A percentile compares a stretch with the other conserved stretches of the same genome.
Evolutionary conservation across 805 yeast species (phyloP).

Genomic region (Ogataea glucozyma): DNA sequence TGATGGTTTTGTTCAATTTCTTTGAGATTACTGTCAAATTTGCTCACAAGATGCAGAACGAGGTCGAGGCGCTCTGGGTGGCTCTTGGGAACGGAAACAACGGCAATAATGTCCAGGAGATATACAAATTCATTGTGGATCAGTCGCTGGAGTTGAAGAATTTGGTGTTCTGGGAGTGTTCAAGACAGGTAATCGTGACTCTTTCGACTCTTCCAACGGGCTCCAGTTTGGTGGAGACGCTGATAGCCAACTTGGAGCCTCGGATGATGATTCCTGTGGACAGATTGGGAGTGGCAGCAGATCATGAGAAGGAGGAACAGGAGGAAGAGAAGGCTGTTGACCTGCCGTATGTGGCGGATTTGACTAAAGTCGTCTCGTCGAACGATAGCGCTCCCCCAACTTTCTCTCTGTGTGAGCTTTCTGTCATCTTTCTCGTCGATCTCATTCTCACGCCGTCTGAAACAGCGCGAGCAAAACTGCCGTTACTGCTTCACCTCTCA

Average conservation of each 20-base stretch:
- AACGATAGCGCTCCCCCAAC: constrained; percentile 55
- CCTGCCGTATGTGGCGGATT: constrained; percentile 77
- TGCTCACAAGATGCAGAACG: constrained; percentile 74
- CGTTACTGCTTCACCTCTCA: constrained; percentile 75
- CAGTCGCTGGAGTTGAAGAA: constrained; percentile 71
- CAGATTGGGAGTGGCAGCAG: constrained; percentile 9
- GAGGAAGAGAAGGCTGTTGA: constrained; percentile 14
- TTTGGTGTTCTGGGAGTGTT: constrained; percentile 71
- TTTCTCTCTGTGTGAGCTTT: constrained; percentile 84
- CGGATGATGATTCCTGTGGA: constrained; percentile 77
- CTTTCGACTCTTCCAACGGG: constrained; percentile 57
- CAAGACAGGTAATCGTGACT: constrained; percentile 80
- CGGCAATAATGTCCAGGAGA: constrained; percentile 66
- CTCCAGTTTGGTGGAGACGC: constrained; percentile 56
- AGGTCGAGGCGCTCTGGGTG: constrained; percentile 93
- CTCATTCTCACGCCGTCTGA: constrained; percentile 68
- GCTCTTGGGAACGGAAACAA: constrained; percentile 81
- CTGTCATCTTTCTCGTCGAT: constrained; percentile 83
- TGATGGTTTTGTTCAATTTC: constrained; percentile 77
- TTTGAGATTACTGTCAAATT: constrained; percentile 83
- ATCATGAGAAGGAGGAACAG: constrained; percentile 13
- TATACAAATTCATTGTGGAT: constrained; percentile 66
- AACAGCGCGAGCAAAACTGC: constrained; percentile 56
- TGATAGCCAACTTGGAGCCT: constrained; percentile 75
- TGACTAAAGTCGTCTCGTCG: constrained; percentile 55